Conservation (phyloP, 1,284 basidiomycete species). For the Ustanciosporium gigantosporum region DNA sequence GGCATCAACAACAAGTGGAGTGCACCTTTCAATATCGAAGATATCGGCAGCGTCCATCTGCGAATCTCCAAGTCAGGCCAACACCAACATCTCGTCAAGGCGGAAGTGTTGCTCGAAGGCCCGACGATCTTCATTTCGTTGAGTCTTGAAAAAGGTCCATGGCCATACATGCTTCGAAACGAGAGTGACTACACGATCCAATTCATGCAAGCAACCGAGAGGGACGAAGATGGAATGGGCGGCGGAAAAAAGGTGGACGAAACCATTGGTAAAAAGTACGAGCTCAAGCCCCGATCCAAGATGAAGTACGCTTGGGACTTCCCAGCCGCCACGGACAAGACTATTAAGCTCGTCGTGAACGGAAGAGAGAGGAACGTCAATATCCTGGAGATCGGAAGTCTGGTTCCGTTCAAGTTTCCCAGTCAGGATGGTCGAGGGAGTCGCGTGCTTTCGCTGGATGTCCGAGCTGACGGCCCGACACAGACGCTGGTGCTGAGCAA, state of each 20-base stretch:
- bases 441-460: slow-evolving; percentile 81
- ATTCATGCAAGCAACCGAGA: slow-evolving; percentile 69
- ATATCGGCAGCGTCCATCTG: slow-evolving; percentile 84
- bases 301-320: slow-evolving; percentile 90
- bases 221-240: slow-evolving; percentile 16
- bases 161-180: slow-evolving; percentile 92
- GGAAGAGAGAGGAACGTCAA: slow-evolving; percentile 78
- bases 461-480: slow-evolving; percentile 83
- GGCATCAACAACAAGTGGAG: slow-evolving; percentile 85
- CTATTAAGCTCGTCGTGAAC: slow-evolving; percentile 70
- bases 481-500: slow-evolving; percentile 86
- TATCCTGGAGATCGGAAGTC: slow-evolving; percentile 92
- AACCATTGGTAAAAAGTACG: slow-evolving; percentile 63
- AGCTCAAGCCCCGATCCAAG: slow-evolving; percentile 68
- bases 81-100: slow-evolving; percentile 70
- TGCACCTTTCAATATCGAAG: slow-evolving; percentile 85
- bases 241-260: slow-evolving; percentile 28
- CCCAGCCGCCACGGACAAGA: slow-evolving; percentile 83
- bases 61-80: slow-evolving; percentile 65
- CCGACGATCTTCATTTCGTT: slow-evolving; percentile 87
- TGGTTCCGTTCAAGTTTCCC: slow-evolving; percentile 83
- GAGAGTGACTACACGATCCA: slow-evolving; percentile 75
- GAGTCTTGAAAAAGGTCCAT: slow-evolving; percentile 70
- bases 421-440: slow-evolving; percentile 59
- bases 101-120: slow-evolving; percentile 81